phyloP scores from a whole-genome alignment of 2,329 filamentous ascomycete genomes.

The Epichloe uncinata region DNA sequence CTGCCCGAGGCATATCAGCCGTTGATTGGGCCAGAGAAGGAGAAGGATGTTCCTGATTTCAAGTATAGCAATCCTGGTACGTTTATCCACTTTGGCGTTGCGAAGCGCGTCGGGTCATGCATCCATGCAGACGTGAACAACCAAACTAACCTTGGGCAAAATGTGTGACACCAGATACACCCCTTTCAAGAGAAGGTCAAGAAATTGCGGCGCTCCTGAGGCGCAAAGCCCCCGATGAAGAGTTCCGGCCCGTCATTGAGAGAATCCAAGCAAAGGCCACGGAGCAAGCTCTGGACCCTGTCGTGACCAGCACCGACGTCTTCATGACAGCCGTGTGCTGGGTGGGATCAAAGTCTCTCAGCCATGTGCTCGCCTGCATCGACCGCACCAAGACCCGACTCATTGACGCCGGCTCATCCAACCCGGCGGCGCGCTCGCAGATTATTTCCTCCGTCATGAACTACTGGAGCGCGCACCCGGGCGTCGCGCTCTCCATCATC shows the following conservation, averaged over 20 bases:
- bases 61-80: conserved; percentile 69
- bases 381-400: conserved; percentile 88
- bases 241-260: conserved; percentile 70
- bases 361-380: conserved; percentile 89
- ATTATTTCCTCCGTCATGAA: conserved; percentile 82
- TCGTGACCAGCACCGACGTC: conserved; percentile 80
- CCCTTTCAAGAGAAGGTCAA: conserved; percentile 73
- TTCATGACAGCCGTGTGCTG: conserved; percentile 90
- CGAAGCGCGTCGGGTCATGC: too few relatives aligned
- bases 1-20: conserved; percentile 70
- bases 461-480: conserved; percentile 89
- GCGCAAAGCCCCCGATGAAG: conserved; percentile 73
- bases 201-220: conserved; percentile 68
- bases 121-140: too few relatives aligned
- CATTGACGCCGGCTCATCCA: conserved; percentile 61
- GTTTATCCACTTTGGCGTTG: conserved; percentile 15
- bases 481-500: conserved; percentile 80
- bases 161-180: conserved; percentile 42
- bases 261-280: conserved; percentile 69
- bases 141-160: too few relatives aligned
- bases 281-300: conserved; percentile 58
- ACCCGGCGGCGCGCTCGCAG: conserved; percentile 65
- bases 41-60: conserved; percentile 92
- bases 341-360: conserved; percentile 89
- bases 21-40: conserved; percentile 74